Evolutionary conservation across 768 basidiomycete species (phyloP).

Genomic region (Sporobolomyces phaffii): DNA sequence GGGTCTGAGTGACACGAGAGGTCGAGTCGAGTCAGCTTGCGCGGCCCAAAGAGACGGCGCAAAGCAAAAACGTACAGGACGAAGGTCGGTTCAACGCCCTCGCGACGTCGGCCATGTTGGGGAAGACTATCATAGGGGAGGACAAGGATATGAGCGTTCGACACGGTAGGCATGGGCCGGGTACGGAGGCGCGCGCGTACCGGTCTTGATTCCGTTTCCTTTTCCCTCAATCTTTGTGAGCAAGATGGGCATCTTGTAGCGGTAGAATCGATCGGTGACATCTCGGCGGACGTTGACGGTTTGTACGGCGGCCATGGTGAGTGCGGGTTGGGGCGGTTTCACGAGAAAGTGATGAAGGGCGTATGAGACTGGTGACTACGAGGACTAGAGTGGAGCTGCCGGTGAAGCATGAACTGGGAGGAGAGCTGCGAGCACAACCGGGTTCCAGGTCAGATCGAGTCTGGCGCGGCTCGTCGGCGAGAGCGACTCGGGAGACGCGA

Average conservation of each 20-base stretch:
- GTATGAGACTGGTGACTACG: background rate
- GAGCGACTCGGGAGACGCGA: background rate
- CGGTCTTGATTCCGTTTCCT: conserved; percentile 97
- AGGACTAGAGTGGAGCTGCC: conserved; percentile 2
- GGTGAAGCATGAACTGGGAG: conserved; percentile 16
- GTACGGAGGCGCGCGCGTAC: too few species aligned
- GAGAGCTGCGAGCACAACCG: background rate
- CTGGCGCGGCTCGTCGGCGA: background rate
- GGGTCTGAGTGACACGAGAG: conserved; percentile 56
- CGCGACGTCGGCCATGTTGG: conserved; percentile 97
- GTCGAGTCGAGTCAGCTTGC: background rate
- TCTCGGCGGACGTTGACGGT: conserved; percentile 90
- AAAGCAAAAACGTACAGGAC: conserved; percentile 56
- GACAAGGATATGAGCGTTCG: too few species aligned
- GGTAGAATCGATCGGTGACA: conserved; percentile 94
- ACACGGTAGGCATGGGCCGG: too few species aligned
- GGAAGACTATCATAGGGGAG: too few species aligned
- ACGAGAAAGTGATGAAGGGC: conserved; percentile 12
- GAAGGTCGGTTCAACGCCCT: conserved; percentile 91
- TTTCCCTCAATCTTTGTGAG: conserved; percentile 96
- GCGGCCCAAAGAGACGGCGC: too few species aligned
- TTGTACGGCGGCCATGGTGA: conserved; percentile 63
- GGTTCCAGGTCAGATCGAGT: background rate
- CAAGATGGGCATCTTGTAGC: conserved; percentile 92
- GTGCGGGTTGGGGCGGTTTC: conserved; percentile 44